A percentile compares a stretch with the other conserved stretches of the same genome.
Evolutionary conservation across 495 filamentous ascomycete species (phyloP).

Genomic region (Pyrenopolyporus hunteri): DNA sequence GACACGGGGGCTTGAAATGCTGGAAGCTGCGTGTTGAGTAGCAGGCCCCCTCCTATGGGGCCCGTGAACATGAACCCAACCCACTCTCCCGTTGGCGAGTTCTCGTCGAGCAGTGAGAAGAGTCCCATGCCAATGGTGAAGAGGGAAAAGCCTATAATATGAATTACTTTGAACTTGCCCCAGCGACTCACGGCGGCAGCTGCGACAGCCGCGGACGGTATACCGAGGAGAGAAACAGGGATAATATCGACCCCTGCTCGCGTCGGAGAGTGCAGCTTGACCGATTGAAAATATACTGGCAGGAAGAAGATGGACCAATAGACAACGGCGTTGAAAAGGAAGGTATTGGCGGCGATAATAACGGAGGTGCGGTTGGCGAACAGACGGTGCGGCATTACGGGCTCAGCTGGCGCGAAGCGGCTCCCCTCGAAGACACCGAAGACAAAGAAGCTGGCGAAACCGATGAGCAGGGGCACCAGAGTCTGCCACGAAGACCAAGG

Average conservation of each 20-base stretch:
- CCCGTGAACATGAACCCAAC: slow-evolving; percentile 29
- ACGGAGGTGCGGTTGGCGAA: slow-evolving; percentile 39
- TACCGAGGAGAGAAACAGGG: slow-evolving; percentile 41
- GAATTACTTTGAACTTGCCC: slow-evolving; percentile 53
- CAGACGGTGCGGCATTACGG: slow-evolving; percentile 29
- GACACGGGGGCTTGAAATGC: slow-evolving; percentile 45
- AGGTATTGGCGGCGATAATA: slow-evolving; percentile 26
- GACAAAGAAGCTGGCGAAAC: slow-evolving; percentile 28
- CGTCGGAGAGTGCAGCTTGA: slow-evolving; percentile 30
- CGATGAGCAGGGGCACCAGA: slow-evolving; percentile 40
- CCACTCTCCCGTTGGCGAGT: slow-evolving; percentile 40
- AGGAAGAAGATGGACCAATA: slow-evolving; percentile 52
- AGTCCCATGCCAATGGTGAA: slow-evolving; percentile 50
- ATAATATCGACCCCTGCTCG: slow-evolving; percentile 47
- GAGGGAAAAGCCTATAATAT: slow-evolving; percentile 45
- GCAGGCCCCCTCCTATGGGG: slow-evolving; percentile 42
- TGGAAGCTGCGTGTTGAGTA: slow-evolving; percentile 43
- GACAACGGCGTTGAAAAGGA: slow-evolving; percentile 15
- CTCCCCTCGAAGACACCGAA: slow-evolving; percentile 25
- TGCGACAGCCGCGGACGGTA: slow-evolving; percentile 40
- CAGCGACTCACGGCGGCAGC: slow-evolving; percentile 45
- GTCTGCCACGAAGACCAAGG: slow-evolving; percentile 41
- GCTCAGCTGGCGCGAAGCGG: neutral
- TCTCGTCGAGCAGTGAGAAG: slow-evolving; percentile 41
- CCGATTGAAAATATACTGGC: slow-evolving; percentile 56